These are phyloP conservation scores for Amylocystis lapponica DNA, from an alignment of 768 basidiomycete species.

Conservation along the genomic window DNA sequence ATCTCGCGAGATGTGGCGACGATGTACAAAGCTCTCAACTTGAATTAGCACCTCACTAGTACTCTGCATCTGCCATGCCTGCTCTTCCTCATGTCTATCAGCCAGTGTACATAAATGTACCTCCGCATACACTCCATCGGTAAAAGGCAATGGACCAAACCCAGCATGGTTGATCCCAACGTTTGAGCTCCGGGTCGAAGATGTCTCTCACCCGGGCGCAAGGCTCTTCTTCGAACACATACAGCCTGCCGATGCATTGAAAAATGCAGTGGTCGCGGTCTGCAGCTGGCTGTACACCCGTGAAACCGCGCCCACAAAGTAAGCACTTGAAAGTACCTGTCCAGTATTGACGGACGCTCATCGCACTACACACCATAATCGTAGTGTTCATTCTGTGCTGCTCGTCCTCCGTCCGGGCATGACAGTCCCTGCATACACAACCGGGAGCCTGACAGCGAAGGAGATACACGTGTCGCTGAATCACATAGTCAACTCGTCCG, in stretches of 20 bases:
- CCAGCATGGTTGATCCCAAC: constrained; percentile 49
- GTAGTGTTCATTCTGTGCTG: constrained; percentile 46
- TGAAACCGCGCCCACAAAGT: constrained; percentile 43
- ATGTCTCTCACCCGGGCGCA: constrained; percentile 54
- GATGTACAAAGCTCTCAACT: too few species aligned
- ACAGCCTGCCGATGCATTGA: constrained; percentile 34
- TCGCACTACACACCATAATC: not conserved
- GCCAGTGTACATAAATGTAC: too few species aligned
- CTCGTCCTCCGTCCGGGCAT: constrained; percentile 59
- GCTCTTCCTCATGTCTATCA: too few species aligned
- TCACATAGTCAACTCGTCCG: constrained; percentile 46
- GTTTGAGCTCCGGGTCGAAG: constrained; percentile 50
- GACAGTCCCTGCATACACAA: constrained; percentile 65
- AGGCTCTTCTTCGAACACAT: constrained; percentile 49
- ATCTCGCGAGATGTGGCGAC: too few species aligned
- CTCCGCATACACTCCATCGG: too few species aligned
- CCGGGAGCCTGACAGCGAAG: constrained; percentile 51
- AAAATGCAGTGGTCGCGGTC: constrained; percentile 34
- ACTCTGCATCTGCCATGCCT: too few species aligned
- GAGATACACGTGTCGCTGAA: constrained; percentile 71
- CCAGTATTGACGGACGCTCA: not conserved
- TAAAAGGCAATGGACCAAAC: too few species aligned
- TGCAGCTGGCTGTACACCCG: constrained; percentile 39
- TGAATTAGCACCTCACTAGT: too few species aligned
- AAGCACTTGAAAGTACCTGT: constrained; percentile 26